Percentiles rank a stretch among this genome's conserved stretches.
These are phyloP conservation scores for Coemansia sp. DNA, from an alignment of 192 early-diverging fungal genomes.

Conservation along the genomic window DNA sequence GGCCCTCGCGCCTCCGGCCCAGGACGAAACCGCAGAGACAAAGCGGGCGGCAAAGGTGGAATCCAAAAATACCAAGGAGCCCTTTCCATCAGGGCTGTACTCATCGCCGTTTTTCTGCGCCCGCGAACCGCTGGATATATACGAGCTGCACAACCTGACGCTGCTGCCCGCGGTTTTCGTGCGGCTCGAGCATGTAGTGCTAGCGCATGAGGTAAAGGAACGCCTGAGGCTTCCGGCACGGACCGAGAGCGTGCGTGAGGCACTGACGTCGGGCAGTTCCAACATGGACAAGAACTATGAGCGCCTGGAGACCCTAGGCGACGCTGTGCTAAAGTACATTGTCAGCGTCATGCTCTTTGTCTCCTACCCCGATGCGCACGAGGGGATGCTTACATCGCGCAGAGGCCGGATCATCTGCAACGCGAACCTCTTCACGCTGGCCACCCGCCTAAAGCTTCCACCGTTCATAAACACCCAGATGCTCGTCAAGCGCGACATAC, in stretches of 20 bases:
- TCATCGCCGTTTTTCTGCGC: constrained; percentile 44
- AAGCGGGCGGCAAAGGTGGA: neutral
- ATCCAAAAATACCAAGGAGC: neutral
- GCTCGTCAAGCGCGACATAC: constrained; percentile 26
- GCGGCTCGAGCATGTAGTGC: constrained; percentile 55
- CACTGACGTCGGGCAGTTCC: constrained; percentile 69
- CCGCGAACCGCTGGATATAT: constrained; percentile 11
- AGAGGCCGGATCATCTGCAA: constrained; percentile 76
- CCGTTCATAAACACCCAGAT: constrained; percentile 46
- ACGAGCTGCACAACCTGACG: constrained; percentile 24
- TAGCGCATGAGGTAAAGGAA: constrained; percentile 42
- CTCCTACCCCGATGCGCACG: constrained; percentile 63
- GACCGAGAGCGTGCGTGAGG: constrained; percentile 52
- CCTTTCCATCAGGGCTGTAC: constrained; percentile 26
- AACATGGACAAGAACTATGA: constrained; percentile 72
- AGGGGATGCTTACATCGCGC: constrained; percentile 70
- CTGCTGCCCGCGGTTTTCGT: constrained; percentile 60
- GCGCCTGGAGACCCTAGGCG: constrained; percentile 83
- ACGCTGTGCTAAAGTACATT: constrained; percentile 80
- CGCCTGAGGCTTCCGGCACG: constrained; percentile 36
- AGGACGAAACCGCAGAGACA: neutral
- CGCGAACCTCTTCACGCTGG: constrained; percentile 55
- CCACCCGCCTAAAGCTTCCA: constrained; percentile 52
- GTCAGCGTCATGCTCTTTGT: constrained; percentile 71
- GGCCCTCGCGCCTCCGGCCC: neutral